These are phyloP conservation scores for Fraxinus excelsior DNA, from an alignment of 257 asterid species.

Conservation along the genomic window DNA sequence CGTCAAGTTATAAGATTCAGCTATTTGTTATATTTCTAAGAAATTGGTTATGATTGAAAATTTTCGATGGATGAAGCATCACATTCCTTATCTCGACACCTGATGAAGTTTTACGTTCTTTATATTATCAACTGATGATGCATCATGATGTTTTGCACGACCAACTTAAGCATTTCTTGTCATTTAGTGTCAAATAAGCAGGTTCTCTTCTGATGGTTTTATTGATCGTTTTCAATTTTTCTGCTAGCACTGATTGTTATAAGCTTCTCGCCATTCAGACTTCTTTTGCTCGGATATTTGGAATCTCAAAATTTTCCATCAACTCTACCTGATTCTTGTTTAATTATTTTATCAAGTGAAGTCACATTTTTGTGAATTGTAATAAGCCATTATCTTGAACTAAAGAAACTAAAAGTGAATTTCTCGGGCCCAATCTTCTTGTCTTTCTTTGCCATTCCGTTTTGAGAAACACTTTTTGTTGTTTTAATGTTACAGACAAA, in stretches of 20 bases:
- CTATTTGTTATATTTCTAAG: not conserved
- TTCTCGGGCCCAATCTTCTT: not conserved
- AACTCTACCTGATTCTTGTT: too few species aligned
- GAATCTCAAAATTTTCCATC: not conserved
- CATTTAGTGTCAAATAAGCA: not conserved
- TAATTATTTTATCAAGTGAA: not conserved
- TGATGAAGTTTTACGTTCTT: not conserved
- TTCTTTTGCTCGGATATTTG: not conserved
- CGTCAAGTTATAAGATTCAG: not conserved
- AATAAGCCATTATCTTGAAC: not conserved
- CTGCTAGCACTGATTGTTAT: not conserved
- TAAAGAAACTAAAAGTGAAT: not conserved
- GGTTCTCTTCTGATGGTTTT: not conserved
- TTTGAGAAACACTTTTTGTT: not conserved
- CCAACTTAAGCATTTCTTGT: slow-evolving; percentile 5
- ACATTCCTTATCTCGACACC: not conserved
- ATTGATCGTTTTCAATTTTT: not conserved
- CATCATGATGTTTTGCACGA: not conserved
- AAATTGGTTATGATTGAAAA: not conserved
- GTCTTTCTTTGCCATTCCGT: not conserved
- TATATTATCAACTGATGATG: too few species aligned
- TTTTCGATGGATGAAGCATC: not conserved
- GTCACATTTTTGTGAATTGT: not conserved
- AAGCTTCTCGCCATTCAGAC: not conserved
- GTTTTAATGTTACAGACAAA: slow-evolving; percentile 54